Conservation (phyloP, 129 eudicot genomes). For the Helianthus tuberosus region DNA sequence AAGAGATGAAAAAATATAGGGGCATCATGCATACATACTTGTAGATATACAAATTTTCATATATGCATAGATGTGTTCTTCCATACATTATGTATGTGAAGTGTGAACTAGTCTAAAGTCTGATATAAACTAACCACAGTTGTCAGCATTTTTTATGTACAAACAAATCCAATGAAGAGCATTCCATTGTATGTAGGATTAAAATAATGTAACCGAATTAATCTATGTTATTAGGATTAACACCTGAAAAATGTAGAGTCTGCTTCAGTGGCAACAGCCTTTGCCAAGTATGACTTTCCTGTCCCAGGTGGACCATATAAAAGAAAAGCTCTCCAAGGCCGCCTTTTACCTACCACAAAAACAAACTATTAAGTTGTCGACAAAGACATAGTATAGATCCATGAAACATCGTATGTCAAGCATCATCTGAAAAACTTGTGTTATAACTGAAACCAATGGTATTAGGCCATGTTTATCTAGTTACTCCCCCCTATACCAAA, state of each 20-base stretch:
- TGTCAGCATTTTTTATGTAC: slow-evolving; percentile 15
- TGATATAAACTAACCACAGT: neutral
- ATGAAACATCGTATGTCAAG: neutral
- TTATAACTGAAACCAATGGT: neutral
- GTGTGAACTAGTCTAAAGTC: neutral
- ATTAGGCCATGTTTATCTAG: neutral
- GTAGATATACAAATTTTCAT: neutral
- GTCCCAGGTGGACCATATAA: slow-evolving; percentile 99
- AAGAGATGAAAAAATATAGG: neutral
- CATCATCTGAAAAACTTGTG: slow-evolving; percentile 3
- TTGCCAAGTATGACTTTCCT: slow-evolving; percentile 97
- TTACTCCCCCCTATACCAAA: neutral
- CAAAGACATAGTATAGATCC: neutral
- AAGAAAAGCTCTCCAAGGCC: slow-evolving; percentile 99
- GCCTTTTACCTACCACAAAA: slow-evolving; percentile 71
- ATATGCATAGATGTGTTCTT: neutral
- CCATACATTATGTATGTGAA: neutral
- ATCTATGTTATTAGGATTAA: slow-evolving; percentile 12
- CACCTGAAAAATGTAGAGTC: slow-evolving; percentile 98
- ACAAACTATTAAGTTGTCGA: slow-evolving; percentile 1
- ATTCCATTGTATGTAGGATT: neutral
- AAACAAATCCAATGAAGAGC: slow-evolving; percentile 10
- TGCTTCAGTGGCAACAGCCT: slow-evolving; percentile 99
- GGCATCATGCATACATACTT: neutral
- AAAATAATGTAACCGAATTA: neutral